A percentile compares a stretch with the other conserved stretches of the same genome.
Evolutionary conservation across 495 filamentous ascomycete genomes (phyloP).

Genomic region (Penicillium chermesinum): DNA sequence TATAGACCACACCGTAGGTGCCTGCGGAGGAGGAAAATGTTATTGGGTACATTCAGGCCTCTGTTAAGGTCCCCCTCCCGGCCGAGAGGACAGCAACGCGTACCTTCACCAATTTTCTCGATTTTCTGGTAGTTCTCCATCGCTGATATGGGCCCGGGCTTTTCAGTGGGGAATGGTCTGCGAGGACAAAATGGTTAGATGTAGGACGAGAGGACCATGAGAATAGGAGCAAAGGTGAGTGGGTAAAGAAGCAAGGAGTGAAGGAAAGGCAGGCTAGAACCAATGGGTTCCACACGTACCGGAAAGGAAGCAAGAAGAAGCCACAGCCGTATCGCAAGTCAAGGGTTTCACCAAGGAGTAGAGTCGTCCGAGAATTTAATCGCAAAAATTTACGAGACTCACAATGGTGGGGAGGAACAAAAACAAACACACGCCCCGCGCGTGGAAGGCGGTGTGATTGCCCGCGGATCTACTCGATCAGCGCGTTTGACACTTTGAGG

Average conservation of each 20-base stretch:
- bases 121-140: constrained; percentile 99
- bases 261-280: neutral
- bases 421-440: constrained; percentile 30
- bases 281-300: neutral
- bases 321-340: neutral
- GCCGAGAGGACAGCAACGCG: constrained; percentile 11
- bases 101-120: constrained; percentile 99
- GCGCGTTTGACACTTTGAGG: too few relatives aligned
- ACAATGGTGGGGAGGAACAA: constrained; percentile 32
- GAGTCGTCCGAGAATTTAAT: constrained; percentile 7
- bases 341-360: neutral
- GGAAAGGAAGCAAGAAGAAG: neutral
- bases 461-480: neutral
- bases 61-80: too few relatives aligned
- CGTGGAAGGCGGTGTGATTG: constrained; percentile 24
- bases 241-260: constrained; percentile 17
- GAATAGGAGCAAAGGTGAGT: constrained; percentile 13
- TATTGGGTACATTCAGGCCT: too few relatives aligned
- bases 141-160: constrained; percentile 8
- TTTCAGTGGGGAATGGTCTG: neutral
- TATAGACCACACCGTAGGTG: constrained; percentile 91
- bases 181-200: constrained; percentile 9
- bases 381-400: constrained; percentile 10
- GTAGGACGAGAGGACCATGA: constrained; percentile 3
- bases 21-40: constrained; percentile 51